phyloP scores from a whole-genome alignment of 2,329 filamentous ascomycete genomes.

The Calonectria crousiana region DNA sequence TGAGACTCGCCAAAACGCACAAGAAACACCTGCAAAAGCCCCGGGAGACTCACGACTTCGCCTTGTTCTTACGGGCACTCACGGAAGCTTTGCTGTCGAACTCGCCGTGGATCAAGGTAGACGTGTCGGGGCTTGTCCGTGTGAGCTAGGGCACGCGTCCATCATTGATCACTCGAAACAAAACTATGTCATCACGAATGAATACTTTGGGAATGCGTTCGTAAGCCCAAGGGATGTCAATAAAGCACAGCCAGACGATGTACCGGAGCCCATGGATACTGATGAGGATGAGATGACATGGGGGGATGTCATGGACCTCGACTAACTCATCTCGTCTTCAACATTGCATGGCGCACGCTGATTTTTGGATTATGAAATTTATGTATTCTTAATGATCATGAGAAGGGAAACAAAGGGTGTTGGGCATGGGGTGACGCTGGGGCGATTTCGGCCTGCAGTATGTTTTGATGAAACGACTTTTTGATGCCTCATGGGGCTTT shows the following conservation, averaged over 20 bases:
- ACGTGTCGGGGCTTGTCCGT: accelerated
- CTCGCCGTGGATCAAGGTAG: background rate
- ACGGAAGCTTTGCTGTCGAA: background rate
- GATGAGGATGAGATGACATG: conserved; percentile 23
- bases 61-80: background rate
- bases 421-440: background rate
- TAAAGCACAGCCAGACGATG: background rate
- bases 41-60: accelerated
- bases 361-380: background rate
- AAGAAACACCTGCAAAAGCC: background rate
- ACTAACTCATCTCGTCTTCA: background rate
- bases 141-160: background rate
- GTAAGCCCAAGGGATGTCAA: background rate
- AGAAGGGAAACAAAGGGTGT: background rate
- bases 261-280: conserved; percentile 12
- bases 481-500: background rate
- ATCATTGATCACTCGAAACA: background rate
- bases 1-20: background rate
- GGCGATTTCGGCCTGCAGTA: background rate
- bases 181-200: background rate
- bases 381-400: background rate
- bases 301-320: conserved; percentile 13
- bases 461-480: background rate
- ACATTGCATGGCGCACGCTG: background rate
- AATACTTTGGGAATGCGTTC: background rate